Evolutionary conservation across 2,329 filamentous ascomycete species (phyloP).

Genomic region (Diaporthe humulicola): DNA sequence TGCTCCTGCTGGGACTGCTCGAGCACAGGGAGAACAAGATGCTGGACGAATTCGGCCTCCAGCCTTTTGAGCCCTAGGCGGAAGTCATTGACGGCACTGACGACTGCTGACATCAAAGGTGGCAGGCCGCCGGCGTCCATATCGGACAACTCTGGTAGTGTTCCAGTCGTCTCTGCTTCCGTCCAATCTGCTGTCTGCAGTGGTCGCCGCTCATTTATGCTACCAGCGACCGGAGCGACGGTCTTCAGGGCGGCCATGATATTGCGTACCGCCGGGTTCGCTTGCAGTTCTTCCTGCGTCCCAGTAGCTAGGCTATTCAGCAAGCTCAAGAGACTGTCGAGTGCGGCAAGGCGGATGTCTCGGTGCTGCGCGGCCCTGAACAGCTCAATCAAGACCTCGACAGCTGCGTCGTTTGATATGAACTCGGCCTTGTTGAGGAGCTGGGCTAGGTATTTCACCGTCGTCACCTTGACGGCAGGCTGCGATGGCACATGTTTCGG

Average conservation of each 20-base stretch:
- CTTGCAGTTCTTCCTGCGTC: not conserved
- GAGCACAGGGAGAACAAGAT: constrained; percentile 16
- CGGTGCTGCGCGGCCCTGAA: constrained; percentile 33
- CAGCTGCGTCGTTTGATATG: constrained; percentile 25
- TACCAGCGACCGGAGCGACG: constrained; percentile 24
- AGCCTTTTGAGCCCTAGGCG: constrained; percentile 19
- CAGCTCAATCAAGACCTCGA: constrained; percentile 29
- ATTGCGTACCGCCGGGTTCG: not conserved
- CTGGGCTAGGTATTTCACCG: constrained; percentile 36
- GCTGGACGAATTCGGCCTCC: constrained; percentile 13
- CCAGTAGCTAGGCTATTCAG: constrained; percentile 16
- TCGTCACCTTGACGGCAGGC: constrained; percentile 35
- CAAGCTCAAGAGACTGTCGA: constrained; percentile 34
- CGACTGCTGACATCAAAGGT: constrained; percentile 22
- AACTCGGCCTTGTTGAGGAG: constrained; percentile 33
- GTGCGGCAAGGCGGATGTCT: constrained; percentile 31
- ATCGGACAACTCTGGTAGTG: constrained; percentile 16
- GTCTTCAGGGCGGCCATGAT: constrained; percentile 28
- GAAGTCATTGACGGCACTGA: not conserved
- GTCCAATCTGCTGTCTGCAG: constrained; percentile 18
- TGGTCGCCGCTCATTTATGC: constrained; percentile 35
- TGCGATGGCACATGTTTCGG: constrained; percentile 22
- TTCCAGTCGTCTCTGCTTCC: constrained; percentile 17
- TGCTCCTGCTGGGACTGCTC: constrained; percentile 28
- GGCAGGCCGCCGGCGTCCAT: not conserved